Base-by-base conservation (phyloP, 805 yeast genomes). In the Ogataea naganishii region DNA sequence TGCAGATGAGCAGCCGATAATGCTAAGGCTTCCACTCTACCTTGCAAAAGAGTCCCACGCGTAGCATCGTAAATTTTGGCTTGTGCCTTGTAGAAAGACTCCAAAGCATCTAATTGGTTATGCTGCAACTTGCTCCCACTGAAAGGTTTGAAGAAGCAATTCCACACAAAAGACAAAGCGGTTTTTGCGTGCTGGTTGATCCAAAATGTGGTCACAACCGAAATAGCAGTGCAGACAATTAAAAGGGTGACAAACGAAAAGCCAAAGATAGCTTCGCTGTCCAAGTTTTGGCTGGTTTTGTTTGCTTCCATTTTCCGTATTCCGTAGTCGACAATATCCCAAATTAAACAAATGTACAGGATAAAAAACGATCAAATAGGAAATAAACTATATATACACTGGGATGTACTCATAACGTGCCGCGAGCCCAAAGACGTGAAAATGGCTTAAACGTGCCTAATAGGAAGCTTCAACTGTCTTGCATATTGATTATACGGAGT, bases 61-160 rank as follows among this genome's bases (percentile, higher is more conserved):
- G 94, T 82, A 26, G 71, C 54, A 49, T 82, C 94, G 49, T 82
- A 82, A 26, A 83, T 66, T 32, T 69, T 71, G 7, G 94, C 94
- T 55, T 83, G 94, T 26, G 73, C 72, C 44, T 72, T 70, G 57
- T 82, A 82, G 49, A 82, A 82, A 16, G 66, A 58, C 51, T 83
- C 94, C 34, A 78, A 62, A 4, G 72, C 69, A 20, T 66, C 65
- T 44, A 74, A 80, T 46, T 77, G 84, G 31, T 66, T 60, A 6
- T 44, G 40, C 9, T 47, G 36, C n/a, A 46, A 43, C 5, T 35
- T 38, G 31, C 54, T 38, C 38, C 64, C 47, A 30, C 51, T 39
- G 53, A 74, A 60, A 3, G 84, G 84, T 45, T 71, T 75, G 37
- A 78, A 39, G 41, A 77, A 78, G 42, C 85, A 77, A 28, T 60